Evolutionary conservation across 2,329 filamentous ascomycete species (phyloP).

Genomic region (Apiospora koreana): DNA sequence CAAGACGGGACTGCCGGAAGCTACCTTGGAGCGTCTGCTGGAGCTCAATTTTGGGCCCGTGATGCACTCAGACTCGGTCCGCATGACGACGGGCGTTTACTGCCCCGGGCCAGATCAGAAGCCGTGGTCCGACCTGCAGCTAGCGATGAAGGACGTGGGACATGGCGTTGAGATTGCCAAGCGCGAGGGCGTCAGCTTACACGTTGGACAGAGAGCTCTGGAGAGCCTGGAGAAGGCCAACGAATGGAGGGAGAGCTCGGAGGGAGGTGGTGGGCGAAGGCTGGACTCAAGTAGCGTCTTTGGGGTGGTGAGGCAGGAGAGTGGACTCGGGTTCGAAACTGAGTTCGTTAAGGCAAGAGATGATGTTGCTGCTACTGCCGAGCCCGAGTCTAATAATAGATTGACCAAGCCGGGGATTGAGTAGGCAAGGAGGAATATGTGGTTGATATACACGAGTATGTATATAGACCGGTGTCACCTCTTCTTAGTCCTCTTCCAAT

Average conservation of each 20-base stretch:
- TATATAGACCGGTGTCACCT: neutral
- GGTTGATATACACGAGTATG: neutral
- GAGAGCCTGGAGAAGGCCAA: slow-evolving; percentile 45
- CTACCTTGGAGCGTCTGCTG: slow-evolving; percentile 44
- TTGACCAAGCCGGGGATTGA: neutral
- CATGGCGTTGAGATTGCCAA: slow-evolving; percentile 47
- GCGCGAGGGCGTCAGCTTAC: slow-evolving; percentile 38
- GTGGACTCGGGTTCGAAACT: slow-evolving; percentile 46
- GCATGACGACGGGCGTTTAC: slow-evolving; percentile 41
- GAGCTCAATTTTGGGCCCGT: slow-evolving; percentile 41
- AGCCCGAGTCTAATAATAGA: slow-evolving; percentile 1
- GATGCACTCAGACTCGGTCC: slow-evolving; percentile 37
- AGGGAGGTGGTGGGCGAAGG: slow-evolving; percentile 31
- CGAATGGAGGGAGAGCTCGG: slow-evolving; percentile 29
- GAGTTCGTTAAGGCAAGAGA: slow-evolving; percentile 35
- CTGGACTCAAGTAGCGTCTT: slow-evolving; percentile 55
- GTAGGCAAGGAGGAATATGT: neutral
- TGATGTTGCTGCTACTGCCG: slow-evolving; percentile 20
- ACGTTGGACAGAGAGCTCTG: slow-evolving; percentile 44
- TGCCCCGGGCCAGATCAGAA: slow-evolving; percentile 33
- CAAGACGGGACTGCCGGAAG: slow-evolving; percentile 41
- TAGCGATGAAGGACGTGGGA: slow-evolving; percentile 54
- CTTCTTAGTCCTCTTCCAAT: neutral
- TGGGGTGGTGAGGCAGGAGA: slow-evolving; percentile 44
- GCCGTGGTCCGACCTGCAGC: slow-evolving; percentile 49